Evolutionary conservation across 163 green algal species (phyloP), one percentile per base, ranked within the genome.

Genomic region (Trebouxia gelatinosa): DNA sequence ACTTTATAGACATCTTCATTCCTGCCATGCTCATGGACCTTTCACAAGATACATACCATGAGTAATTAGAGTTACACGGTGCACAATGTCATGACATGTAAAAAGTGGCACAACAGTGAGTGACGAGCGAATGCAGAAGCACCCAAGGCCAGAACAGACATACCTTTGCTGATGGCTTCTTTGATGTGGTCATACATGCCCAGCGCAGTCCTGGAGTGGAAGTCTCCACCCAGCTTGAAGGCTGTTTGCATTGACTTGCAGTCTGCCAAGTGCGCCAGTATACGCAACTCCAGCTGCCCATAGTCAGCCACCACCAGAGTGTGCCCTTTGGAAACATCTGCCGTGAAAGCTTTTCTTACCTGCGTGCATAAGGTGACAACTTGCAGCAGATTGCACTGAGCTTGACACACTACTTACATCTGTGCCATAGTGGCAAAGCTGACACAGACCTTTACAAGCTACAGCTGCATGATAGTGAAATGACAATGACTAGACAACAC

Each of bases 151-250:
- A 9, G 48, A 11, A 17, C 37, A 3, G 7, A 66, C 62, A 78
- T 71, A 82, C 89, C 88, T 34, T 84, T 70, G 58, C 72, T 80
- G 28, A 97, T 85, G 34, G 89, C 93, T 31, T 94, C 78, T 77
- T 93, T 78, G 80, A 99, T 98, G 90, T 98, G 85, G 70, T 95
- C 89, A 78, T 98, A 99, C 96, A 99, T 99, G 70, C 92, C 91
- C 54, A 95, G 81, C 16, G 96, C 95, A 1, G 96, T 99, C 43
- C 95, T 89, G 23, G 85, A 94, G 89, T 99, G 96, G 87, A 99
- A 98, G 85, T 99, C 95, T 50, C 96, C 95, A 3, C 95, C 96
- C 65, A 90, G 75, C 71, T 90, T 76, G 78, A 99, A 99, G 5
- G 96, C 96, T 6, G 89, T 65, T 17, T 93, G 81, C 87, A 92